Evolutionary conservation across 345 rosid species (phyloP).

Genomic region (Rhodomyrtus tomentosa): DNA sequence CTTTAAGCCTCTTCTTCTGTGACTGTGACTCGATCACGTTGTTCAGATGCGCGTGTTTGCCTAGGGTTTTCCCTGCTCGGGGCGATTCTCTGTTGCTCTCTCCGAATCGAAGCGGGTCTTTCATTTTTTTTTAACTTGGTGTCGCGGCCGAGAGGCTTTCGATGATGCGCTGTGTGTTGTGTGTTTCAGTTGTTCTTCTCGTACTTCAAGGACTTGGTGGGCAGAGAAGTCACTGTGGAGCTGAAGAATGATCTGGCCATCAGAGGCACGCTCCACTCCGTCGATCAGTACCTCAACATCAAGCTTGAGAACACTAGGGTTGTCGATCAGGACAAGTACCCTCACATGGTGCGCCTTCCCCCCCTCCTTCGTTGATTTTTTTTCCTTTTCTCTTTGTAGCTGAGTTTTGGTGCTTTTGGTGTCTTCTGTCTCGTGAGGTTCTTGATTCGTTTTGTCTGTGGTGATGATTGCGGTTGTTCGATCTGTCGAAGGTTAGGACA

Average conservation of each 20-base stretch:
- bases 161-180: not conserved
- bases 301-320: slow-evolving; percentile 99
- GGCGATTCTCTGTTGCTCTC: not conserved
- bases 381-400: not conserved
- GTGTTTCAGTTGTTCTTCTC: slow-evolving; percentile 85
- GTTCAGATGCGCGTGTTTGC: not conserved
- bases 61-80: not conserved
- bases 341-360: slow-evolving; percentile 73
- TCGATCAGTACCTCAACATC: slow-evolving; percentile 97
- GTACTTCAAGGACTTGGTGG: slow-evolving; percentile 98
- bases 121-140: not conserved
- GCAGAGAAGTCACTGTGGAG: slow-evolving; percentile 99
- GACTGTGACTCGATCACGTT: no score
- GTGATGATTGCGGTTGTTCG: not conserved
- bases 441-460: not conserved
- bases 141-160: not conserved
- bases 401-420: not conserved
- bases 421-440: not conserved
- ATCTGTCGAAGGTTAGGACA: not conserved
- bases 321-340: slow-evolving; percentile 98
- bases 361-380: not conserved
- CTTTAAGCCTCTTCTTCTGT: not conserved
- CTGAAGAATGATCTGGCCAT: slow-evolving; percentile 97
- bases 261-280: slow-evolving; percentile 97
- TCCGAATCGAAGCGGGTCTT: not conserved